Evolutionary conservation across 208 protist genomes (phyloP), one percentile per base, ranked within the genome.

Genomic region (Trypanosoma rangeli): DNA sequence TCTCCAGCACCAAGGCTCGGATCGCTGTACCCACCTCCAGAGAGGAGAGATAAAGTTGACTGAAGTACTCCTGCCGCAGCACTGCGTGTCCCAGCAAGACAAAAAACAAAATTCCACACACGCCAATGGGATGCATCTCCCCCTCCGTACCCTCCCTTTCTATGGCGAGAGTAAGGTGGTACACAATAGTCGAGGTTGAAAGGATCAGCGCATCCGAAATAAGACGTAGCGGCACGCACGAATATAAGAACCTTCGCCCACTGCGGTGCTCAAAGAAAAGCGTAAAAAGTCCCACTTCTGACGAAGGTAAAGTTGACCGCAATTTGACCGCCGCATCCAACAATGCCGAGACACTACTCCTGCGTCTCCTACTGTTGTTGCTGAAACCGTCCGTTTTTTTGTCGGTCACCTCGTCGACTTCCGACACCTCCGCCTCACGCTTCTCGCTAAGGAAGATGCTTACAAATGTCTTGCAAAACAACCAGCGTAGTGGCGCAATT

Each of bases 41-140:
- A 42, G 78, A 71, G 31, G 72, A 65, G 33, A 69, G 56, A 78
- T 94, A 86, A 26, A 94, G 75, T 44, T 92, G 82, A 57, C 69
- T 75, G 39, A 92, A 71, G 70, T 94, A 94, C 48, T 73, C 63
- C 64, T 94, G 88, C 35, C 87, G 87, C 44, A 90, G 69, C 42
- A 94, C 60, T 9, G 74, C 81, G 64, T 89, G 88, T 33, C 78
- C 54, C 29, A 86, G 66, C 26, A 89, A 56, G 13, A 82, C 74
- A 20, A 76, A 55, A 28, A 91, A 76, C 24, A 91, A 65, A 28
- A 76, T 56, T 9, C 61, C 68, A 50, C 83, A 87, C 49, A 89
- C 69, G n/a, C 63, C 31, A 44, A 92, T 8, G 60, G 74, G 3
- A 54, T 57, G 44, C 49, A 22, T 22, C 1, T 55, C 26, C 4